Base-by-base conservation (phyloP, 1,284 basidiomycete species). In the Ganoderma multipileum region DNA sequence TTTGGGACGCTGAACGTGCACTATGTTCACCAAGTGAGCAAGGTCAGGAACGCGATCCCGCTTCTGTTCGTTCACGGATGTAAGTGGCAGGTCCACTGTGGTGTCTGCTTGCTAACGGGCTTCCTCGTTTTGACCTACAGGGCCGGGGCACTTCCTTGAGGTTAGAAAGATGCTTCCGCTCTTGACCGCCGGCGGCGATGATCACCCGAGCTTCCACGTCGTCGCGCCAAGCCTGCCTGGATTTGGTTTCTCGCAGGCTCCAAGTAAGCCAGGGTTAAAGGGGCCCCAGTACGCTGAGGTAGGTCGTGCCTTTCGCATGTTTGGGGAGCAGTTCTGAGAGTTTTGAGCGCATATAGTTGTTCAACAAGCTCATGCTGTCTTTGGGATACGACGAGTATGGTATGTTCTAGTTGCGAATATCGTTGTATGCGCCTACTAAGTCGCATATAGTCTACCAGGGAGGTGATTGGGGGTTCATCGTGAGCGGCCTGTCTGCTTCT, bases 121-220 rank as follows among this genome's bases (percentile, higher is more conserved):
- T 42, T 42, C 14, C 30, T 9, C 54, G 41, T 16, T 9, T 55
- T 28, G 36, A 9, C 8, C 2, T 57, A 7, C 60, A 90, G 89
- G 89, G 89, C 88, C 89, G 0, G 88, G 89, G 47, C 81, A 81
- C 67, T 89, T 89, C 73, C 72, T 86, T 33, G 88, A 90, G 77
- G 83, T 83, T 20, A 77, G 79, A 58, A 90, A 87, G 76, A 76
- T 89, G 0, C 76, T 89, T 1, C 86, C 89, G 0, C 71, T 89
- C 0, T 77, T 90, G 64, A 80, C 80, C 0, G 74, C 78, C 1
- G 74, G 79, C 0, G 81, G 81, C 0, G 61, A 80, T 7, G 81
- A 84, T 3, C 79, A 84, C 59, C 87, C 87, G 0, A 85, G 81
- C 61, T 90, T 90, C 72, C 87, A 90, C 70, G 86, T 89, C n/a